phyloP scores from a whole-genome alignment of 2,329 filamentous ascomycete species.

The Beauveria bassiana region DNA sequence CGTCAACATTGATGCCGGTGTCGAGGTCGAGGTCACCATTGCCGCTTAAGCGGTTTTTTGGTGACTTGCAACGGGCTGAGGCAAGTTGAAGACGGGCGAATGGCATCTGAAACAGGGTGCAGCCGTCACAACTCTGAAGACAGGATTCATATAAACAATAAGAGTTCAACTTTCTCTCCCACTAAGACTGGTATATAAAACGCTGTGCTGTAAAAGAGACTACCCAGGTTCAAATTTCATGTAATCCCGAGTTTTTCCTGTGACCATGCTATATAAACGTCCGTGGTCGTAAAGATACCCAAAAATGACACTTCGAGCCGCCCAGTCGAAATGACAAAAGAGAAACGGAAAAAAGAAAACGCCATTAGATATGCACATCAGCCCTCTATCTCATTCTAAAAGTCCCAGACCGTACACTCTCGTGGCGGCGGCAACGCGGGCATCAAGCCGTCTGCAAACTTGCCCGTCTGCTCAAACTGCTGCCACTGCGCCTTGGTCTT shows the following conservation, averaged over 20 bases:
- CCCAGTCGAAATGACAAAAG: not conserved
- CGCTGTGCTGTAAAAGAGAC: not conserved
- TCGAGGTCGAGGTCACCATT: conserved; percentile 90
- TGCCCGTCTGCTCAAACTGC: conserved; percentile 55
- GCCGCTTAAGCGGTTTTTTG: conserved; percentile 53
- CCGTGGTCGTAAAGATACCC: not conserved
- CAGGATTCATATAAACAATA: not conserved
- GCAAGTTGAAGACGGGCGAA: not conserved
- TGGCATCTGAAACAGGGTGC: conserved; percentile 7
- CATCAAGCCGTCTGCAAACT: conserved; percentile 63
- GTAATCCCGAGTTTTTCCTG: not conserved
- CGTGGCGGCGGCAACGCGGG: conserved; percentile 70
- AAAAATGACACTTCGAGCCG: not conserved
- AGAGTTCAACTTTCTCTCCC: not conserved
- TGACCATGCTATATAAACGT: not conserved
- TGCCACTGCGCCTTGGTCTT: conserved; percentile 56
- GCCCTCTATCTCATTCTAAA: conserved; percentile 35
- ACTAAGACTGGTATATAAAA: not conserved
- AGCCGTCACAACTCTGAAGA: not conserved
- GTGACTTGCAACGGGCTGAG: not conserved
- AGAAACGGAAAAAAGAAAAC: not conserved
- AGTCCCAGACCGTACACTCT: conserved; percentile 68
- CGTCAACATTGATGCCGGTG: conserved; percentile 90
- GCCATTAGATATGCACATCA: not conserved
- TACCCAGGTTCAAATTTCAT: not conserved